phyloP scores from a whole-genome alignment of 2,329 filamentous ascomycete genomes.

The Penicillium hesseltinei region DNA sequence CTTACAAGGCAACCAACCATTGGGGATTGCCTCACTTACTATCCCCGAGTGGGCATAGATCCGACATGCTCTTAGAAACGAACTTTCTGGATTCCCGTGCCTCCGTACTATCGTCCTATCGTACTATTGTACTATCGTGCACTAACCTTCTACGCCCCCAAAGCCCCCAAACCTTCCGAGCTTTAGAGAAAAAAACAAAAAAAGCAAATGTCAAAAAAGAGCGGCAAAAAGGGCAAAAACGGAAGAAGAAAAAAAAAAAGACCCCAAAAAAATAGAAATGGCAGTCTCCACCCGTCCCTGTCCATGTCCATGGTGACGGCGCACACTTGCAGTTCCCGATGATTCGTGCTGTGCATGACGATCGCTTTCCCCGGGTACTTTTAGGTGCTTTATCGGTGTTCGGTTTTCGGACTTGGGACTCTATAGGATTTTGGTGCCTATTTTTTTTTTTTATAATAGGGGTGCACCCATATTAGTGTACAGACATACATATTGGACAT shows the following conservation, averaged over 20 bases:
- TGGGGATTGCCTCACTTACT: conserved; percentile 8
- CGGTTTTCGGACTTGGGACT: too few relatives aligned
- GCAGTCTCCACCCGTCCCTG: conserved; percentile 24
- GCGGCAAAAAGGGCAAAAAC: not conserved
- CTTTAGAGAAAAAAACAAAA: not conserved
- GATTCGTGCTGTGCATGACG: conserved; percentile 20
- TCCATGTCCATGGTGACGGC: conserved; percentile 29
- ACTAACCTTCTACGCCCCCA: not conserved
- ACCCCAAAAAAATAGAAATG: not conserved
- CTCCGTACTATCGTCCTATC: too few relatives aligned
- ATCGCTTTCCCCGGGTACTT: conserved; percentile 19
- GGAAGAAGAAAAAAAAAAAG: not conserved
- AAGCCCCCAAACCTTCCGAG: conserved; percentile 1
- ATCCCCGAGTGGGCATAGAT: conserved; percentile 17
- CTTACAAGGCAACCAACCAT: conserved; percentile 12
- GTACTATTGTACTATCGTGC: not conserved
- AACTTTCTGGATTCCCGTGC: not conserved
- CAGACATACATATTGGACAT: not conserved
- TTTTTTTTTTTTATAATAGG: not conserved
- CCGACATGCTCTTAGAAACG: not conserved
- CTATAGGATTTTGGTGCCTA: not conserved
- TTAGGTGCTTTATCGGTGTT: not conserved
- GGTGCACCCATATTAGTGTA: not conserved
- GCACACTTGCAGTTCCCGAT: conserved; percentile 25
- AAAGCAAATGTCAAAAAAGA: not conserved